phyloP scores from a whole-genome alignment of 2,329 filamentous ascomycete species.

The Fusarium humuli region DNA sequence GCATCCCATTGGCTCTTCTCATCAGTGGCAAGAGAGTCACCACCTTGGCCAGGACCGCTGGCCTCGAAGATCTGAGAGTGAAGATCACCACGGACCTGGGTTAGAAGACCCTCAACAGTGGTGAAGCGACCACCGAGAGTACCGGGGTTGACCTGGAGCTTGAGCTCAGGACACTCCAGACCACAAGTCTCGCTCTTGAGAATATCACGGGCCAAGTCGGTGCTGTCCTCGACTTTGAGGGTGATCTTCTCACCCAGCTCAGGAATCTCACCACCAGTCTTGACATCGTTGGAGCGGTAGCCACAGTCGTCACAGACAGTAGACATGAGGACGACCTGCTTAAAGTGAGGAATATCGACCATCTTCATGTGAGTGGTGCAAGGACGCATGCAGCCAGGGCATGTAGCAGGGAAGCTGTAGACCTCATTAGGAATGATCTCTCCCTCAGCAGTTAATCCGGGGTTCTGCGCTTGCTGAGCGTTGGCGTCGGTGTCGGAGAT shows the following conservation, averaged over 20 bases:
- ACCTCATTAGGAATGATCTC: conserved; percentile 94
- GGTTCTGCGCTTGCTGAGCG: conserved; percentile 65
- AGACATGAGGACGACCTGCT: conserved; percentile 95
- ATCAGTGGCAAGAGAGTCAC: conserved; percentile 78
- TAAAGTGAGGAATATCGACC: conserved; percentile 98
- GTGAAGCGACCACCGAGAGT: conserved; percentile 97
- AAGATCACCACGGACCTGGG: conserved; percentile 91
- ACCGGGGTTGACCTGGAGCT: conserved; percentile 88
- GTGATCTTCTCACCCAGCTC: conserved; percentile 86
- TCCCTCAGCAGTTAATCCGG: conserved; percentile 65
- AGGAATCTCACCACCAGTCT: conserved; percentile 94
- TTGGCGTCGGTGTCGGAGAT: conserved; percentile 73
- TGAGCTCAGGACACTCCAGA: conserved; percentile 86
- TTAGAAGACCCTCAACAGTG: conserved; percentile 92
- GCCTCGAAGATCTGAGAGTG: conserved; percentile 87
- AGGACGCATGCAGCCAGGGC: conserved; percentile 87
- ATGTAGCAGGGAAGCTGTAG: conserved; percentile 91
- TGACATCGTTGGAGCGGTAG: conserved; percentile 96
- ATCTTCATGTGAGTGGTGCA: conserved; percentile 98
- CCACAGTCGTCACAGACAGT: conserved; percentile 93
- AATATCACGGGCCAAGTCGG: conserved; percentile 90
- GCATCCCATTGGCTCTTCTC: conserved; percentile 79
- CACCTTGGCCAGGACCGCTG: conserved; percentile 69
- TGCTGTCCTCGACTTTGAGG: conserved; percentile 73
- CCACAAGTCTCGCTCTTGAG: conserved; percentile 95